Evolutionary conservation across 2,329 filamentous ascomycete genomes (phyloP).

Genomic region (Fusarium sacchari): DNA sequence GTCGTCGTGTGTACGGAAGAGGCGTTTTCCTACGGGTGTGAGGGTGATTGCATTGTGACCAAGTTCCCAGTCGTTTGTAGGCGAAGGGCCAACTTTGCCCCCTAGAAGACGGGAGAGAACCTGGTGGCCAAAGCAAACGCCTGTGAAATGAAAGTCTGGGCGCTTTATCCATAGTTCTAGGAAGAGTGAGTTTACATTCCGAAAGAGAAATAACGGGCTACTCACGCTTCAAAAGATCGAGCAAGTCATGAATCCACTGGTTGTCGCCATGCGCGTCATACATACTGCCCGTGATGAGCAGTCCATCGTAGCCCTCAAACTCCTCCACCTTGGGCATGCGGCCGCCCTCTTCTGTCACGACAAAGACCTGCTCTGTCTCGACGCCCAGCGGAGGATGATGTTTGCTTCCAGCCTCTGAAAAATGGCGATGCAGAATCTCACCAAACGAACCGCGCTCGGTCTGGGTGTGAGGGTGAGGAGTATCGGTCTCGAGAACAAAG

Average conservation of each 20-base stretch:
- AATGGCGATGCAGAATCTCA: conserved; percentile 62
- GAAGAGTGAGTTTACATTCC: not conserved
- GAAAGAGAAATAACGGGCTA: not conserved
- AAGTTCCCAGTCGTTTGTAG: conserved; percentile 76
- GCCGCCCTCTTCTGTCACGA: conserved; percentile 61
- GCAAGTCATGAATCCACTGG: conserved; percentile 77
- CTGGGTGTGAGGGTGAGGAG: conserved; percentile 62
- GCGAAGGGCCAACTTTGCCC: conserved; percentile 71
- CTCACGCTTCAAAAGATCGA: conserved; percentile 63
- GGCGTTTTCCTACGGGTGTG: conserved; percentile 70
- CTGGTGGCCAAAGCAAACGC: conserved; percentile 86
- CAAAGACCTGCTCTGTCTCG: conserved; percentile 64
- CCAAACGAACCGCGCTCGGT: conserved; percentile 63
- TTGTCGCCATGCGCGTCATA: conserved; percentile 76
- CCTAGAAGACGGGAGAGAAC: conserved; percentile 78
- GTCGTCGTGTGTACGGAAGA: conserved; percentile 68
- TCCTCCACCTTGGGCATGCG: conserved; percentile 59
- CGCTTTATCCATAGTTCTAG: conserved; percentile 60
- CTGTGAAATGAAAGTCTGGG: conserved; percentile 69
- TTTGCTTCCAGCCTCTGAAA: conserved; percentile 59
- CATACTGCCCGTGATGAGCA: conserved; percentile 78
- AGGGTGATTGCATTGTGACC: conserved; percentile 73
- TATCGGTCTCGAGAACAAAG: conserved; percentile 68
- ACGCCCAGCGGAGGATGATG: conserved; percentile 65
- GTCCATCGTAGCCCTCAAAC: conserved; percentile 72